Evolutionary conservation across 306 rosid species (phyloP).

Genomic region (Sicyos baderoa): DNA sequence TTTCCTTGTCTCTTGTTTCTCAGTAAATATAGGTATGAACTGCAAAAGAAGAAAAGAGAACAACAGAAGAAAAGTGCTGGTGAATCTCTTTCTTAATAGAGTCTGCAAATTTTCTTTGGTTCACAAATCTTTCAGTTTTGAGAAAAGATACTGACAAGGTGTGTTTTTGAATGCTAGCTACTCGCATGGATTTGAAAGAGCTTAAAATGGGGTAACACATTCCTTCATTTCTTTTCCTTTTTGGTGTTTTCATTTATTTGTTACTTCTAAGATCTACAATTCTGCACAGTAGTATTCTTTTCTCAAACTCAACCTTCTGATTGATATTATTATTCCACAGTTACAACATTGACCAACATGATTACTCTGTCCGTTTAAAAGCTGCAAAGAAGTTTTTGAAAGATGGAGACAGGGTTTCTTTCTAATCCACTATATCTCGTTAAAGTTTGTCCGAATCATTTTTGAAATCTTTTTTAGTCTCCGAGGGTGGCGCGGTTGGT

Average conservation of each 20-base stretch:
- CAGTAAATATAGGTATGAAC: conserved; percentile 91
- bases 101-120: conserved; percentile 27
- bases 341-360: conserved; percentile 94
- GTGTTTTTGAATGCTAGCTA: conserved; percentile 60
- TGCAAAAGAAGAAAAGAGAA: conserved; percentile 83
- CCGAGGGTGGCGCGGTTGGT: no score
- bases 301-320: not conserved
- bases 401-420: conserved; percentile 78
- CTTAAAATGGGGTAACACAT: conserved; percentile 91
- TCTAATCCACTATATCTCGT: conserved; percentile 7
- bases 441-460: not conserved
- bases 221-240: conserved; percentile 17
- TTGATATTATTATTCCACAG: conserved; percentile 33
- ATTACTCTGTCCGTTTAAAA: conserved; percentile 91
- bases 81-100: conserved; percentile 33
- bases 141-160: conserved; percentile 39
- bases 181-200: conserved; percentile 95
- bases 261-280: not conserved
- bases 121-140: conserved; percentile 26
- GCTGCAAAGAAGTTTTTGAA: conserved; percentile 86
- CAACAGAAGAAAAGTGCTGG: conserved; percentile 99
- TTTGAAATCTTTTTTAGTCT: conserved; percentile 27
- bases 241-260: not conserved
- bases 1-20: conserved; percentile 26
- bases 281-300: not conserved